Evolutionary conservation across 2,329 filamentous ascomycete species (phyloP), one percentile per base, ranked within the genome.

Genomic region (Microcera coccophila): DNA sequence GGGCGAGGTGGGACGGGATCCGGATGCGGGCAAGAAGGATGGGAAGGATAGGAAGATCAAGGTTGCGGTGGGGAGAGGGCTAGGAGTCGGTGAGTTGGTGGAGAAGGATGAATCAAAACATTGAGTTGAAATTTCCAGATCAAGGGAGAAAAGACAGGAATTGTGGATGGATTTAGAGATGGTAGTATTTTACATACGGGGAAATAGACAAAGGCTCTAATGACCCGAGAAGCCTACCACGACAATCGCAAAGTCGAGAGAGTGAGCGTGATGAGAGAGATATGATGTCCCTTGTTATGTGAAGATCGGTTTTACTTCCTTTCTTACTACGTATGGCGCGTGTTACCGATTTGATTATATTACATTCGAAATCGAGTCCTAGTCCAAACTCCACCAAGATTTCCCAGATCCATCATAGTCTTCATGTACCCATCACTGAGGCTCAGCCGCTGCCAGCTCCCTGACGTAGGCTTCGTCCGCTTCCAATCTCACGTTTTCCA

Each of bases 11-110:
- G 84, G 82, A n/a, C 61, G 66, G 45, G 71, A 74, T 36, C 72
- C 70, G 11, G 58, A 62, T 44, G 62, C 54, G 12, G 55, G 45
- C 37, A 65, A 61, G 42, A 55, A 46, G 38, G 65, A 61, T 41
- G 62, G 60, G 21, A 65, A 63, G 38, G 74, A 78, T 39, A 82
- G 79, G 63, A 87, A 85, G 81, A 76, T 85, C 52, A 90, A 88
- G 70, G 87, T 94, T 47, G 90, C 89, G 69, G 85, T 96, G 38
- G 90, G 90, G 14, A 74, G 89, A 57, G 78, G 75, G 1, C 63
- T 94, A 38, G 90, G 90, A 2, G 90, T 95, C 1, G 86, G 83
- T 3, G 84, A 85, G 53, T 66, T 90, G 60, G 83, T 90, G 17
- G 85, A 90, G 72, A 81, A 79, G 70, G 79, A 79, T 49, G 83